Percentiles rank a stretch among this genome's conserved stretches.
These are phyloP conservation scores for Paraconiothyrium brasiliense DNA, from an alignment of 2,329 filamentous ascomycete genomes.

Conservation along the genomic window DNA sequence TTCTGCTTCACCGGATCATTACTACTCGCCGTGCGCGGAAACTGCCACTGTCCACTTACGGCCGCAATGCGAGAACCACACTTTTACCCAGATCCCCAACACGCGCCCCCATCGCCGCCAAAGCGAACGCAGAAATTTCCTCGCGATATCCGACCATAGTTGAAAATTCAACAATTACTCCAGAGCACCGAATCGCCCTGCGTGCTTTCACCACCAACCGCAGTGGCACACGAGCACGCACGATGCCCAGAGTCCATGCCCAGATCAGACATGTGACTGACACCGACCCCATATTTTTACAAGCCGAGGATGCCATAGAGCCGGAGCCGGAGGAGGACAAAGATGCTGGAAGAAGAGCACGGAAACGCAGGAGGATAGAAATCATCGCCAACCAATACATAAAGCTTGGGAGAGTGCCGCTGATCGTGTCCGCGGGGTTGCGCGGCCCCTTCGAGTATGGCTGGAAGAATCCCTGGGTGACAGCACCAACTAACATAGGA, in stretches of 20 bases:
- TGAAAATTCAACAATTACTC: neutral
- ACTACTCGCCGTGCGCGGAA: neutral
- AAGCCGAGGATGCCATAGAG: slow-evolving; percentile 57
- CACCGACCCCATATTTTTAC: slow-evolving; percentile 28
- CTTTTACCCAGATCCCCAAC: neutral
- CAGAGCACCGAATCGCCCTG: neutral
- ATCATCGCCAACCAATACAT: slow-evolving; percentile 67
- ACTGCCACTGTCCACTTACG: neutral
- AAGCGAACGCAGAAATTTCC: neutral
- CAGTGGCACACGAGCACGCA: slow-evolving; percentile 1
- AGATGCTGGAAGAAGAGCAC: slow-evolving; percentile 63
- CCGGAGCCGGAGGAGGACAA: slow-evolving; percentile 59
- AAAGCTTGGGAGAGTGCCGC: slow-evolving; percentile 60
- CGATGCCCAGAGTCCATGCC: slow-evolving; percentile 31
- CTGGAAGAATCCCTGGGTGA: slow-evolving; percentile 50
- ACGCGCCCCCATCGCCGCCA: neutral
- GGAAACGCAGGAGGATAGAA: slow-evolving; percentile 67
- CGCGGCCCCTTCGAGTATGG: slow-evolving; percentile 66
- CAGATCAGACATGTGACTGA: slow-evolving; percentile 38
- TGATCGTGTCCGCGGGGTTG: slow-evolving; percentile 68
- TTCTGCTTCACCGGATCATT: neutral
- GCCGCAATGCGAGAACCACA: slow-evolving; percentile 10
- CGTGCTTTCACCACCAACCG: neutral
- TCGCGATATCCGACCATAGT: neutral
- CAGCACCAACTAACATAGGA: slow-evolving; percentile 15